These are phyloP conservation scores for Cucurbita moschata DNA, from an alignment of 306 rosid genomes.

Conservation along the genomic window DNA sequence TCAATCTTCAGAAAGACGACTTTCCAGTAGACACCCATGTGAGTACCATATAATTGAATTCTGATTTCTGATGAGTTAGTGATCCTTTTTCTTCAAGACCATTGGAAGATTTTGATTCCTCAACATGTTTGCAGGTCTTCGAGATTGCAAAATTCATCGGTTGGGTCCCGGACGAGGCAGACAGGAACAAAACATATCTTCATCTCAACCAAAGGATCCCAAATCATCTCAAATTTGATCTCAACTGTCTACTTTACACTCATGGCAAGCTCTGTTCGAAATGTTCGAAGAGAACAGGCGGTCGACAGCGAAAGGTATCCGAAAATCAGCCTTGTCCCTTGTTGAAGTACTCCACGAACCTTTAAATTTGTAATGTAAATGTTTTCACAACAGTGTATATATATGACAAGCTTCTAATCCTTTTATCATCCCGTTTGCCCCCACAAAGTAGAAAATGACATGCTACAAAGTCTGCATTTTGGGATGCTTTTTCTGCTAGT, in stretches of 20 bases:
- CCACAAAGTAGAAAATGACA: neutral
- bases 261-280: constrained; percentile 68
- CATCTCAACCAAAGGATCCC: constrained; percentile 83
- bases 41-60: constrained; percentile 17
- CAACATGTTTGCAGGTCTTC: constrained; percentile 39
- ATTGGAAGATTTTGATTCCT: neutral
- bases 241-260: constrained; percentile 73
- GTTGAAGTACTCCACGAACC: constrained; percentile 21
- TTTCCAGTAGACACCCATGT: constrained; percentile 95
- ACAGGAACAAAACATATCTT: constrained; percentile 69
- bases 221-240: constrained; percentile 67
- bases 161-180: constrained; percentile 71
- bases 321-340: constrained; percentile 43
- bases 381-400: neutral
- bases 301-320: constrained; percentile 22
- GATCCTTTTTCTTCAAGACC: neutral
- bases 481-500: neutral
- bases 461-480: neutral
- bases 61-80: neutral
- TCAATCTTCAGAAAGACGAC: constrained; percentile 76
- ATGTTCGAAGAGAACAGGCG: constrained; percentile 45
- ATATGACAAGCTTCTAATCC: neutral
- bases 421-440: neutral
- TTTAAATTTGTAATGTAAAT: neutral
- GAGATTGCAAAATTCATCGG: constrained; percentile 65